Conservation (phyloP, 2,329 filamentous ascomycete genomes). For the Claviceps monticola region DNA sequence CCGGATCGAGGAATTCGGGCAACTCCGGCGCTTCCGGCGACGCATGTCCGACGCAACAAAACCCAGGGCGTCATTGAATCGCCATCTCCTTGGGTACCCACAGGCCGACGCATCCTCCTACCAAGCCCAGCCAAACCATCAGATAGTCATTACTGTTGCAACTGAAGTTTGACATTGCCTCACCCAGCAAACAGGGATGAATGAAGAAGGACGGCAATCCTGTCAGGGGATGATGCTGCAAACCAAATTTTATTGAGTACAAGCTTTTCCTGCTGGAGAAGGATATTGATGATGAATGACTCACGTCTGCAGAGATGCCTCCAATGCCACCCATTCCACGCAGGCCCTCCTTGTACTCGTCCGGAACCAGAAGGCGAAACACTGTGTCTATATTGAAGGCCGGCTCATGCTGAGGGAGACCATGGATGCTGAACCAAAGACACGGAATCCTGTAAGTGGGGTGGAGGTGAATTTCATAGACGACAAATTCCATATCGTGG, state of each 20-base stretch:
- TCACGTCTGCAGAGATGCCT: slow-evolving; percentile 63
- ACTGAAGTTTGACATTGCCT: slow-evolving; percentile 57
- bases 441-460: slow-evolving; percentile 63
- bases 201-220: slow-evolving; percentile 75
- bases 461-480: slow-evolving; percentile 64
- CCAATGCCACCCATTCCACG: slow-evolving; percentile 50
- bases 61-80: slow-evolving; percentile 16
- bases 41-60: not conserved
- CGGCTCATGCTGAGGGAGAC: slow-evolving; percentile 39
- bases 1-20: not conserved
- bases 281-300: slow-evolving; percentile 21
- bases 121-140: slow-evolving; percentile 76
- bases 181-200: slow-evolving; percentile 80
- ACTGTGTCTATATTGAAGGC: slow-evolving; percentile 53
- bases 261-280: not conserved
- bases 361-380: slow-evolving; percentile 56
- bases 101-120: slow-evolving; percentile 68
- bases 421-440: slow-evolving; percentile 58
- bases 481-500: slow-evolving; percentile 34
- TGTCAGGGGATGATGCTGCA: slow-evolving; percentile 69
- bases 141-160: slow-evolving; percentile 58
- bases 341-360: slow-evolving; percentile 47
- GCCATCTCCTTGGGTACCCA: slow-evolving; percentile 61
- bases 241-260: slow-evolving; percentile 22
- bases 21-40: not conserved